Evolutionary conservation across 1,139 yeast species (phyloP), one percentile per base, ranked within the genome.

Genomic region (Pichia inconspicua): DNA sequence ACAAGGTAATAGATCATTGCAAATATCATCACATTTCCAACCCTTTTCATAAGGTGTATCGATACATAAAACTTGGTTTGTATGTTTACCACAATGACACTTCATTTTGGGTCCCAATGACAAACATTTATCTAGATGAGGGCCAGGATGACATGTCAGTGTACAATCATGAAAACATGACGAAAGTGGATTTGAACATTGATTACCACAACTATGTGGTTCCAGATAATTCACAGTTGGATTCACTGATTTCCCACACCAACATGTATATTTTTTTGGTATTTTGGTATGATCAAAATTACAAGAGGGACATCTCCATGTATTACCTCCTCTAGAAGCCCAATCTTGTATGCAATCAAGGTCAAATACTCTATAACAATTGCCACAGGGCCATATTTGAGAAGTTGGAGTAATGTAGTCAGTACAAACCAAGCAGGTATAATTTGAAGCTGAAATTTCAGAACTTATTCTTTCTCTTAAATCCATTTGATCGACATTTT

Each of bases 261-360:
- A 89, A 62, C 97, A 89, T 1, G 84, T 78, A 63, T 84, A 84
- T 44, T 72, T 71, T 35, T 69, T 66, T 0, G 94, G 94, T 5
- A 81, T 69, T 50, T 69, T 71, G 15, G 63, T 64, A 46, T 75
- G 75, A 34, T 72, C 75, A 12, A 71, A 67, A 58, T 83, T 86
- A 66, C 97, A 89, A 17, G 89, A 78, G 0, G 97, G 97, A 63
- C 97, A 89, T 58, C 90, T 74, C 97, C 97, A 89, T 41, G 72
- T 71, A 48, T 74, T 70, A 42, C 65, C 73, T 2, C 94, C 92
- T 50, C 85, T 72, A 34, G 67, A 66, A 5, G 95, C 92, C 96
- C 96, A 88, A 54, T 81, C 88, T 48, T 75, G 68, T 49, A 88
- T 82, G 67, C 96, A 88, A 15, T 80, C 83, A 48, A 85, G 69